A percentile compares a stretch with the other conserved stretches of the same genome.
Conservation (phyloP, 164 flowering plant species). For the Piper longum region DNA sequence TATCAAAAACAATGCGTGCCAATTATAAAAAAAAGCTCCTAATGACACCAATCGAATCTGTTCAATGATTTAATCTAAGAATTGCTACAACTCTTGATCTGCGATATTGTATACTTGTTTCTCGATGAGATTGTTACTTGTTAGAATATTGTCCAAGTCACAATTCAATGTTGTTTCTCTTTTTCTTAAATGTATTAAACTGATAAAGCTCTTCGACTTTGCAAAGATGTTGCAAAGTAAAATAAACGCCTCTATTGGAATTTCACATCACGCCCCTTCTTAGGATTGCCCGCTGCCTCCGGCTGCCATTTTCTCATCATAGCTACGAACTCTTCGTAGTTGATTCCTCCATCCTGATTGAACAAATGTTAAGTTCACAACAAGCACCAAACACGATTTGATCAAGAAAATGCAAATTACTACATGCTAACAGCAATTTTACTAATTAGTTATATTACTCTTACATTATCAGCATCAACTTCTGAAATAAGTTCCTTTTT, state of each 20-base stretch:
- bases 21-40: too few relatives aligned
- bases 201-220: too few relatives aligned
- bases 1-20: too few relatives aligned
- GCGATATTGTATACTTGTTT: too few relatives aligned
- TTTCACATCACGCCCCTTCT: slow-evolving; percentile 50
- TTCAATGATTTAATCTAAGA: too few relatives aligned
- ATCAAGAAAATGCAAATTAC: not conserved
- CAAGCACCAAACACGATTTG: too few relatives aligned
- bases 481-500: slow-evolving; percentile 81
- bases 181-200: too few relatives aligned
- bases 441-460: slow-evolving; percentile 7
- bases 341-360: slow-evolving; percentile 64
- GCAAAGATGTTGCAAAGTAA: not conserved
- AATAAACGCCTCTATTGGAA: slow-evolving; percentile 1
- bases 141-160: not conserved
- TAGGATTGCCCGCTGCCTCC: slow-evolving; percentile 33
- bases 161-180: too few relatives aligned
- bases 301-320: slow-evolving; percentile 92
- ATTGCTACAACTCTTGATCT: too few relatives aligned
- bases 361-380: not conserved
- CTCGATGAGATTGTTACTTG: too few relatives aligned
- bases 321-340: slow-evolving; percentile 77
- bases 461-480: slow-evolving; percentile 78
- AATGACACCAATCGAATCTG: too few relatives aligned
- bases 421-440: too few relatives aligned